Percentiles rank a stretch among this genome's conserved stretches.
phyloP scores from a whole-genome alignment of 2,329 filamentous ascomycete species.

The Tricladium varicosporioides region DNA sequence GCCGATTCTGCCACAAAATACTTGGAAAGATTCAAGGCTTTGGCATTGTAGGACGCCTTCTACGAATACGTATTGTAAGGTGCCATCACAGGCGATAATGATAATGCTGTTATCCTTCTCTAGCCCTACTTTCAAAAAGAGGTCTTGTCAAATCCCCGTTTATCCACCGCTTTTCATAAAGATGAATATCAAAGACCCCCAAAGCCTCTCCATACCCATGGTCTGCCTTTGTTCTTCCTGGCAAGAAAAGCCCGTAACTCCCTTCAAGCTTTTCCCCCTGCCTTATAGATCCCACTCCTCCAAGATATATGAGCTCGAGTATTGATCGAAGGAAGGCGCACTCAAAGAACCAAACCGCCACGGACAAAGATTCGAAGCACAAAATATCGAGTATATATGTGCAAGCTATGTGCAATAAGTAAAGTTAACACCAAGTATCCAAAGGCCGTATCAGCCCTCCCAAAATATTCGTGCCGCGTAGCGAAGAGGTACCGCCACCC shows the following conservation, averaged over 20 bases:
- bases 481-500: not conserved
- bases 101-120: not conserved
- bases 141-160: not conserved
- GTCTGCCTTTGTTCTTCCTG: not conserved
- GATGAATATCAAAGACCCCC: too few species aligned
- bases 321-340: not conserved
- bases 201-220: not conserved
- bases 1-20: not conserved
- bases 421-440: constrained; percentile 5
- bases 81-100: not conserved
- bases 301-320: constrained; percentile 5
- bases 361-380: constrained; percentile 5
- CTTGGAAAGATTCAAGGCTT: not conserved
- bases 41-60: not conserved
- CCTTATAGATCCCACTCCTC: not conserved
- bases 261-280: not conserved
- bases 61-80: not conserved
- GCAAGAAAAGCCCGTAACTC: not conserved
- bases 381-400: constrained; percentile 3
- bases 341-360: not conserved
- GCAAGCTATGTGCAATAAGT: constrained; percentile 8
- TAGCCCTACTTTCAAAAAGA: not conserved
- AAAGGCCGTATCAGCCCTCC: constrained; percentile 6
- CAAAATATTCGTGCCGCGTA: constrained; percentile 13
- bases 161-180: too few species aligned